Percentiles rank a stretch among this genome's conserved stretches.
These are phyloP conservation scores for Sarocladium strictum DNA, from an alignment of 2,329 filamentous ascomycete species.

Conservation along the genomic window DNA sequence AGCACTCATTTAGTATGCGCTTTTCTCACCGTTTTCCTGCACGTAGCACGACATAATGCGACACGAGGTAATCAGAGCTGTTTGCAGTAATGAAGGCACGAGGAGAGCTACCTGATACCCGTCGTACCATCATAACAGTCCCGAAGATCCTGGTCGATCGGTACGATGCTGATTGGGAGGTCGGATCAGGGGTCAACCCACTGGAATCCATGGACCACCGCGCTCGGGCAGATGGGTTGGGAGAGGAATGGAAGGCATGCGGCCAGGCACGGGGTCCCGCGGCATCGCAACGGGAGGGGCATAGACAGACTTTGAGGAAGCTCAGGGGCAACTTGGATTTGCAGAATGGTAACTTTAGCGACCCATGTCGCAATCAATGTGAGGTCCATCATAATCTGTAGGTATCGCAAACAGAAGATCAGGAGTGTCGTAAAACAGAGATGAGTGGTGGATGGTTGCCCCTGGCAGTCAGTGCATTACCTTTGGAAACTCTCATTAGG, in stretches of 20 bases:
- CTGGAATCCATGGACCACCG: slow-evolving; percentile 3
- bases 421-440: neutral
- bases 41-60: neutral
- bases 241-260: slow-evolving; percentile 4
- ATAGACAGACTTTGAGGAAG: neutral
- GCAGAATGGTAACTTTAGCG: neutral
- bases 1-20: too few species aligned
- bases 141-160: slow-evolving; percentile 4
- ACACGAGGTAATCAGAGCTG: neutral
- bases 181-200: neutral
- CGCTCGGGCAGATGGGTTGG: neutral
- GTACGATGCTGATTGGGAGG: neutral
- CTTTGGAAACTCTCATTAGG: too few species aligned
- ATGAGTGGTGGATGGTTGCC: neutral
- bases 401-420: neutral
- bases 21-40: neutral
- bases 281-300: slow-evolving; percentile 1
- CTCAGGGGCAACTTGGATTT: neutral
- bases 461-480: neutral
- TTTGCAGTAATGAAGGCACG: neutral
- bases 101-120: slow-evolving; percentile 2
- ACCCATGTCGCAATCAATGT: neutral
- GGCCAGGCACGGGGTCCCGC: slow-evolving; percentile 5
- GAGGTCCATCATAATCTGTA: neutral
- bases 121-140: slow-evolving; percentile 4